A percentile compares a stretch with the other conserved stretches of the same genome.
phyloP scores from a whole-genome alignment of 208 protist genomes.

The Wallacemonas rigidus region DNA sequence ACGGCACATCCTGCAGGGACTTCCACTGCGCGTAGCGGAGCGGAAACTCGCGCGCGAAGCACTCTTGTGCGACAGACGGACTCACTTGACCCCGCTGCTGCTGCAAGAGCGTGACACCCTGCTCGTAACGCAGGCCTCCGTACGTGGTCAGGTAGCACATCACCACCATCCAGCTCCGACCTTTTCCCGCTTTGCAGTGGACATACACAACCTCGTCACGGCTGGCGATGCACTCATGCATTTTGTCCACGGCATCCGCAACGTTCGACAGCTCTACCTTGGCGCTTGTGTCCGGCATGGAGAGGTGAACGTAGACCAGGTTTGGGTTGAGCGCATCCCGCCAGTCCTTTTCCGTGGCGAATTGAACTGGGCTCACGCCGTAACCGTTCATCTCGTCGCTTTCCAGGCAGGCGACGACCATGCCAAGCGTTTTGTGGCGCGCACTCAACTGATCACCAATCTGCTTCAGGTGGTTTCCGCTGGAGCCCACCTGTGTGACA shows the following conservation, averaged over 20 bases:
- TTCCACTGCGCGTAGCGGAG: constrained; percentile 44
- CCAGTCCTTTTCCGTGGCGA: constrained; percentile 80
- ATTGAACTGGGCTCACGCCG: constrained; percentile 72
- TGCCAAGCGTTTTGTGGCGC: constrained; percentile 52
- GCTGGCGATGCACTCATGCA: constrained; percentile 50
- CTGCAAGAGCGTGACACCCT: constrained; percentile 48
- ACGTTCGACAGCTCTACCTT: constrained; percentile 51
- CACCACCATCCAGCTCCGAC: constrained; percentile 86
- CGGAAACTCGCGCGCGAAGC: constrained; percentile 63
- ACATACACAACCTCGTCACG: constrained; percentile 66
- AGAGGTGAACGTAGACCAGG: constrained; percentile 62
- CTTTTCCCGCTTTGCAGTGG: constrained; percentile 92
- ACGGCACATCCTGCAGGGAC: constrained; percentile 25
- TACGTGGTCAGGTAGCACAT: constrained; percentile 87
- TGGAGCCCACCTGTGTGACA: constrained; percentile 76
- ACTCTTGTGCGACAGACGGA: constrained; percentile 58
- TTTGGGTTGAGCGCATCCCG: constrained; percentile 34
- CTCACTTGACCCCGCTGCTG: constrained; percentile 65
- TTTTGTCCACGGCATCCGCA: constrained; percentile 50
- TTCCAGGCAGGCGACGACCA: constrained; percentile 82
- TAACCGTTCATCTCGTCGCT: constrained; percentile 81
- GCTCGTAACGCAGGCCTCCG: constrained; percentile 57
- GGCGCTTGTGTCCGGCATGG: constrained; percentile 77
- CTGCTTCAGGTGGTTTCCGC: constrained; percentile 74
- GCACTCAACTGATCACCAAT: constrained; percentile 59